These are phyloP conservation scores for Periconia sp. DNA, from an alignment of 2,329 filamentous ascomycete genomes.

Conservation along the genomic window DNA sequence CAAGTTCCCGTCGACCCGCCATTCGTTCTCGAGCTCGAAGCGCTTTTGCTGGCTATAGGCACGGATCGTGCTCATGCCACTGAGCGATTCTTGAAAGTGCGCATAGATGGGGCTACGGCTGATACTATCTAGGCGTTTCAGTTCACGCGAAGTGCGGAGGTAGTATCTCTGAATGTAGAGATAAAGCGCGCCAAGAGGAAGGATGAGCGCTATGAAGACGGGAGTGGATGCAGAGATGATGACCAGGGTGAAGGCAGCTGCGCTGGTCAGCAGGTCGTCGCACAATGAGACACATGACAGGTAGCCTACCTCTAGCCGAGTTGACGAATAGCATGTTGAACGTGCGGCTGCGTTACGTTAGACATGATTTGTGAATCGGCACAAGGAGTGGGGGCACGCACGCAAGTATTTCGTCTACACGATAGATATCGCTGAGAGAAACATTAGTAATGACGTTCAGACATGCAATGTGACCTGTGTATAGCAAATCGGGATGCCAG, in stretches of 20 bases:
- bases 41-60: constrained; percentile 88
- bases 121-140: constrained; percentile 94
- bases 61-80: constrained; percentile 92
- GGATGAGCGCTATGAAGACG: constrained; percentile 77
- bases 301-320: constrained; percentile 53
- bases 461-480: constrained; percentile 7
- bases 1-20: constrained; percentile 93
- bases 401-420: constrained; percentile 89
- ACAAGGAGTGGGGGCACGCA: constrained; percentile 41
- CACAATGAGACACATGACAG: constrained; percentile 17
- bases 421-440: constrained; percentile 70
- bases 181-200: constrained; percentile 83
- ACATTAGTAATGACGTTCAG: constrained; percentile 25
- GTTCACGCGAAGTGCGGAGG: constrained; percentile 89
- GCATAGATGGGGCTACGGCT: constrained; percentile 96
- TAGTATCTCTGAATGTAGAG: constrained; percentile 97
- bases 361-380: constrained; percentile 11
- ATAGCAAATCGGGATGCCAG: not conserved
- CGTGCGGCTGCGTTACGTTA: constrained; percentile 64
- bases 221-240: constrained; percentile 86
- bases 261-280: constrained; percentile 27
- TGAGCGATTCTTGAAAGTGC: constrained; percentile 96
- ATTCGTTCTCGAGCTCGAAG: constrained; percentile 94
- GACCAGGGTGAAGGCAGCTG: constrained; percentile 76
- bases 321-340: constrained; percentile 84